Base-by-base conservation (phyloP, 1,284 basidiomycete species). In the Cutaneotrichosporon spelunceum region DNA sequence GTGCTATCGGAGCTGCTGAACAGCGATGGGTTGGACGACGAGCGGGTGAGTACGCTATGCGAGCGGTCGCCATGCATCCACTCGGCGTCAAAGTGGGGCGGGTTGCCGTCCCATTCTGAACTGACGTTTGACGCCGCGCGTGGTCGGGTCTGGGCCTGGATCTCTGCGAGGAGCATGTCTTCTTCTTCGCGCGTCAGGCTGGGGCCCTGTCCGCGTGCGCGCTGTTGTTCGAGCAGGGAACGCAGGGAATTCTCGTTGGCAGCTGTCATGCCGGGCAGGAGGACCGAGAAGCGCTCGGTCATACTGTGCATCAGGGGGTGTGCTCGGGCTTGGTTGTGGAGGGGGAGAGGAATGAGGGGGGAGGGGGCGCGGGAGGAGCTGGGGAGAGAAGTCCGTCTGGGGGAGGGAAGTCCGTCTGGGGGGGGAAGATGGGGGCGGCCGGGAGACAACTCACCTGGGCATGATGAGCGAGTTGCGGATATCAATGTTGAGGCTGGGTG, bases 391-490 rank as follows among this genome's bases (percentile, higher is more conserved):
- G 24, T 23, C 33, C 14, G 11, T 34, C 9, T 0, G 16, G 19
- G 33, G 36, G 33, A 23, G 47, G 13, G 9, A 24, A 24, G 8
- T 33, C n/a, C n/a, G n/a, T n/a, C n/a, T n/a, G n/a, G n/a, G n/a
- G n/a, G n/a, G n/a, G n/a, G n/a, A n/a, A n/a, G n/a, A n/a, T n/a
- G n/a, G n/a, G n/a, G n/a, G n/a, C n/a, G n/a, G n/a, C 34, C 6
- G 4, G 13, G 34, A 29, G 47, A n/a, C 26, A 5, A 69, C 76
- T 65, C 61, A 76, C 76, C 69, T 68, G 27, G 75, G 76, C 24
- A 78, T 61, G 14, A 78, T 76, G 53, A 78, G 65, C n/a, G 75
- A 76, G 56, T 69, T 76, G 50, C 76, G 68, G 26, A 76, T 71
- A 56, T 76, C 72, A 52, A 76, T 62, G 47, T 75, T 58, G 59